A percentile compares a stretch with the other conserved stretches of the same genome.
Evolutionary conservation across 1,139 yeast species (phyloP).

Genomic region (Suzukiozyma palmioleophila): DNA sequence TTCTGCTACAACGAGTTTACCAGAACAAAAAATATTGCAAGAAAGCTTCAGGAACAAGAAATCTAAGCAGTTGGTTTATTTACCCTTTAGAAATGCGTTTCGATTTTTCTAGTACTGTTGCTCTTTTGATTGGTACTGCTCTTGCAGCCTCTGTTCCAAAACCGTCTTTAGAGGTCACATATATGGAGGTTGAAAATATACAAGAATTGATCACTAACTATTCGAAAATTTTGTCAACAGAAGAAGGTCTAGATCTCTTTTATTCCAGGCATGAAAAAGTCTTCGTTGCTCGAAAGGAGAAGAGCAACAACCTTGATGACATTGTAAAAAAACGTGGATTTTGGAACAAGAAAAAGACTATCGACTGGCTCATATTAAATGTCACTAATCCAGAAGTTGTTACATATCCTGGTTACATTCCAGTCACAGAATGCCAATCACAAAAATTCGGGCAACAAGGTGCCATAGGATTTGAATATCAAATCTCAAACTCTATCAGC

Average conservation of each 20-base stretch:
- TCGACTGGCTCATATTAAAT: conserved; percentile 16
- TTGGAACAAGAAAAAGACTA: background rate
- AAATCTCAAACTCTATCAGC: conserved; percentile 5
- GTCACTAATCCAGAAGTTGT: conserved; percentile 6
- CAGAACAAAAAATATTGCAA: no score
- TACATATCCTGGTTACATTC: conserved; percentile 18
- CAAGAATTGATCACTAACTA: background rate
- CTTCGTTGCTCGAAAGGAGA: background rate
- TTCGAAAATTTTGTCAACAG: background rate
- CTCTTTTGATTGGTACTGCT: no score
- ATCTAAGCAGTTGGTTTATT: no score
- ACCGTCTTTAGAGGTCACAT: background rate
- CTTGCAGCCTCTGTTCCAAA: no score
- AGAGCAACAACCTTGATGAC: background rate
- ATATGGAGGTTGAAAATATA: background rate
- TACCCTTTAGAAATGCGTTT: background rate
- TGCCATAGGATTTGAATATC: conserved; percentile 13
- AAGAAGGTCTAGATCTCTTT: background rate
- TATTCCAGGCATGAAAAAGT: conserved; percentile 1
- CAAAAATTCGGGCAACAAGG: conserved; percentile 19
- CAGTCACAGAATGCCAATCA: conserved; percentile 22
- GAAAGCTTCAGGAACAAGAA: no score
- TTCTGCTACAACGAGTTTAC: no score
- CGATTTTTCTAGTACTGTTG: background rate
- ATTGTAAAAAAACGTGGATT: background rate